Base-by-base conservation (phyloP, 2,329 filamentous ascomycete species). In the Aspergillus sp. region DNA sequence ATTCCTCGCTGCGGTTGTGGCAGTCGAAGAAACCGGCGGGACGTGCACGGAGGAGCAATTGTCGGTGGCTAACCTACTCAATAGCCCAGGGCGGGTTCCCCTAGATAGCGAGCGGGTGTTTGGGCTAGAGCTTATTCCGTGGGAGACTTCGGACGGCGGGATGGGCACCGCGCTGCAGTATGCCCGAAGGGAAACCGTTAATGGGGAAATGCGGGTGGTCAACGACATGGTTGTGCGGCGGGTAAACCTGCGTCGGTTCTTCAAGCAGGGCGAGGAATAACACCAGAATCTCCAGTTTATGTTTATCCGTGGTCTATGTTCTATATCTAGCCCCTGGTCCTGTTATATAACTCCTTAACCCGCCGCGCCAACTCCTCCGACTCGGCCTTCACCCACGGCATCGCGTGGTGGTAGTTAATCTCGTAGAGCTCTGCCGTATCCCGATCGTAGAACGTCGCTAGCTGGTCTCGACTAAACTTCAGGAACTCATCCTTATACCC, bases 381-480 rank as follows among this genome's bases (percentile, higher is more conserved):
- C 33, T 67, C 64, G 4, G 61, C 45, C 44, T 56, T 61, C 9
- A 59, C 58, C 65, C 65, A 67, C 17, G 65, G 65, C 65, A 67
- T 67, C 6, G 65, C 65, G 58, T 67, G 65, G 40, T 67, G 65
- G 37, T 67, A 67, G 15, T 66, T 60, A 5, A 66, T 59, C 52
- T 66, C 62, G 27, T 60, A 64, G 17, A 67, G 34, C 33, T 9
- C 52, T 6, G 52, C 34, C 2, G 53, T 52, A 11, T 44, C 19
- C 12, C 48, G 15, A 22, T 65, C 59, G 34, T 64, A 67, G 15
- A 56, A 65, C 7, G 47, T 57, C 4, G 40, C 48, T 4, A 56
- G 49, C 48, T 67, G 64, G 5, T 61, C 62, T 9, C 44, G 61
- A 7, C 65, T 59, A n/a, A 59, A 33, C 8, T 51, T 22, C 20